Evolutionary conservation across 495 filamentous ascomycete genomes (phyloP).

Genomic region (Podospora pseudopauciseta): DNA sequence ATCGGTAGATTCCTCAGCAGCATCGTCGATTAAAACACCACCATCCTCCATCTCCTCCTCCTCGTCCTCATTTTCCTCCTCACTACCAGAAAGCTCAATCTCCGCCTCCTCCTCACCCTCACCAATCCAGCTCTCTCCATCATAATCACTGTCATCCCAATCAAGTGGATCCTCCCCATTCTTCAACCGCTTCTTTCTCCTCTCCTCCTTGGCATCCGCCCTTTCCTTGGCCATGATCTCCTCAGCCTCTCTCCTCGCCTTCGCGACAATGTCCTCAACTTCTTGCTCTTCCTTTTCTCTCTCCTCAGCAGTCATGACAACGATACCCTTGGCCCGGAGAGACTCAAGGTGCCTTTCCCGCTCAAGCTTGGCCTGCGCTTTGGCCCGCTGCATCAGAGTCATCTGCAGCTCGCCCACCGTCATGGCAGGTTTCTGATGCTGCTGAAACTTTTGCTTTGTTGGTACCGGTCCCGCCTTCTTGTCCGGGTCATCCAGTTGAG

Average conservation of each 20-base stretch:
- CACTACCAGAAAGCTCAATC: slow-evolving; percentile 48
- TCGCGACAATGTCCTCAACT: slow-evolving; percentile 82
- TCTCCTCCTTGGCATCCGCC: slow-evolving; percentile 61
- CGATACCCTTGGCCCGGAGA: slow-evolving; percentile 71
- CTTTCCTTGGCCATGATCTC: slow-evolving; percentile 75
- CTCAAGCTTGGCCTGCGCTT: slow-evolving; percentile 74
- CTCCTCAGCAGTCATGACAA: slow-evolving; percentile 84
- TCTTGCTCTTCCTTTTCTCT: slow-evolving; percentile 69
- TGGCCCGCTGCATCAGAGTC: slow-evolving; percentile 62
- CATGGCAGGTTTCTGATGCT: slow-evolving; percentile 49
- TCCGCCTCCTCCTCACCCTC: slow-evolving; percentile 37
- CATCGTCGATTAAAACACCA: slow-evolving; percentile 33
- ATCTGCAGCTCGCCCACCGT: slow-evolving; percentile 66
- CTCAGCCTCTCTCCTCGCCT: slow-evolving; percentile 74
- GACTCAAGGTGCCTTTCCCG: slow-evolving; percentile 74
- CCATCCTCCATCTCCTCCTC: slow-evolving; percentile 22
- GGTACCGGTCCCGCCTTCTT: slow-evolving; percentile 25
- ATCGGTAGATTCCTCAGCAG: slow-evolving; percentile 40
- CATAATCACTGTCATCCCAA: slow-evolving; percentile 60
- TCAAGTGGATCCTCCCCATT: slow-evolving; percentile 51
- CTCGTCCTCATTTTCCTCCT: slow-evolving; percentile 42
- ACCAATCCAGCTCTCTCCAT: slow-evolving; percentile 42
- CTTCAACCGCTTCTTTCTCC: slow-evolving; percentile 47
- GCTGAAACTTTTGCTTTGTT: slow-evolving; percentile 21
- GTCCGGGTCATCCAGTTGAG: slow-evolving; percentile 62